Base-by-base conservation (phyloP, 164 flowering plant genomes). In the Cinnamomum micranthum region DNA sequence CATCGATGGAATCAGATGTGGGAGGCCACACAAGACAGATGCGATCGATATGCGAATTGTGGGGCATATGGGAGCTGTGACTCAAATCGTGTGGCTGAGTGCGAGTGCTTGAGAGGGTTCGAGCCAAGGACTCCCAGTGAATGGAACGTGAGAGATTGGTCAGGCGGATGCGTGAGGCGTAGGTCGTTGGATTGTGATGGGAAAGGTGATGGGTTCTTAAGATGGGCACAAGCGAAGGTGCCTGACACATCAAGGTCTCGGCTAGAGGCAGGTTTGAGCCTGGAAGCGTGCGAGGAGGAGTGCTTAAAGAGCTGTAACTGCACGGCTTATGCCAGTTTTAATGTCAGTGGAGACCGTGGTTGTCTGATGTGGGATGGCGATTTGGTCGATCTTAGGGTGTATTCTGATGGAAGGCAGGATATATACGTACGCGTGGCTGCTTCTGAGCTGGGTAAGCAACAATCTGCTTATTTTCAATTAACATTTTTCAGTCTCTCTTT, bases 61-160 rank as follows among this genome's bases (percentile, higher is more conserved):
- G 41, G 41, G 41, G 7, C 41, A 35, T 35, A 6, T 6, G 41
- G 41, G 9, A 63, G 22, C 33, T 87, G 89, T 58, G 28, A 74
- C 58, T 70, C 58, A 0, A 63, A 69, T 25, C 50, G 64, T 1
- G 69, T 81, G 6, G 80, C 85, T 1, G 58, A 28, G 1, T 85
- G 88, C 47, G 75, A 60, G 58, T 87, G 89, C 52, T 72, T 85
- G 69, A 25, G 75, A 10, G 85, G 86, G 20, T 87, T 80, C 73
- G 55, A 10, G 52, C 88, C 88, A 0, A 84, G 73, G 65, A 64
- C n/a, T 5, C 73, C 75, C 5, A 23, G 65, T 12, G 68, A 79
- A 23, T 86, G 86, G 85, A 50, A 64, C 14, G 47, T 35, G 11
- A 33, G 67, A 6, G 78, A 82, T 25, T 80, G 82, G 84, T 59